Conservation (phyloP, 345 rosid species). For the Durio zibethinus region DNA sequence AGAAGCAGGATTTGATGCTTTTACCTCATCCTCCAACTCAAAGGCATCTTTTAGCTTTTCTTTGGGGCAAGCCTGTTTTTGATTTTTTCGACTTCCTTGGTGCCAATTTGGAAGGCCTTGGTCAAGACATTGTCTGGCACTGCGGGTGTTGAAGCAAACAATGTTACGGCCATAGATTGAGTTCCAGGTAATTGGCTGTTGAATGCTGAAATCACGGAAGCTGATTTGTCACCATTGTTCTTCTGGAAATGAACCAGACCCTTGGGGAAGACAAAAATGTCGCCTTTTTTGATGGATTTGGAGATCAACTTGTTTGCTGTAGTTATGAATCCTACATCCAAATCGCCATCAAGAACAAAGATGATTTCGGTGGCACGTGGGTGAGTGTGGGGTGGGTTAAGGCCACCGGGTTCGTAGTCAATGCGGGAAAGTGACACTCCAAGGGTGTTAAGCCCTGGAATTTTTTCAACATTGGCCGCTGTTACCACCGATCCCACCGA, state of each 20-base stretch:
- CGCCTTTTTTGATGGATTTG: constrained; percentile 48
- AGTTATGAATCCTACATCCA: constrained; percentile 64
- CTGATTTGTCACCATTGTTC: constrained; percentile 44
- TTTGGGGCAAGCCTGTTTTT: constrained; percentile 49
- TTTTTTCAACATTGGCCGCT: constrained; percentile 52
- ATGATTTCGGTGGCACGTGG: constrained; percentile 69
- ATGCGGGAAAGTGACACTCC: constrained; percentile 57
- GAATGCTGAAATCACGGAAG: constrained; percentile 49
- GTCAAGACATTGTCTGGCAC: constrained; percentile 60
- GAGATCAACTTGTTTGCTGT: constrained; percentile 52
- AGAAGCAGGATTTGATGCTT: background rate
- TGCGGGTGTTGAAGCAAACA: constrained; percentile 45
- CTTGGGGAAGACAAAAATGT: constrained; percentile 56
- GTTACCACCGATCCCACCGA: constrained; percentile 53
- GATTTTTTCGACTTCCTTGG: constrained; percentile 54
- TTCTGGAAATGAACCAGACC: constrained; percentile 68
- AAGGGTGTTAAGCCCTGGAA: constrained; percentile 64
- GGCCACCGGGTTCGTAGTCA: constrained; percentile 52
- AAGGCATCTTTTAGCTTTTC: constrained; percentile 17
- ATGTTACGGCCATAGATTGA: constrained; percentile 38
- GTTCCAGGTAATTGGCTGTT: constrained; percentile 67
- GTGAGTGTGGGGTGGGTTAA: constrained; percentile 68
- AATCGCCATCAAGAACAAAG: constrained; percentile 54
- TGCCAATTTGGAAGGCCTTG: constrained; percentile 57
- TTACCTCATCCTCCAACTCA: background rate